A percentile compares a stretch with the other conserved stretches of the same genome.
phyloP scores from a whole-genome alignment of 768 basidiomycete genomes.

The Termitomyces sp. region DNA sequence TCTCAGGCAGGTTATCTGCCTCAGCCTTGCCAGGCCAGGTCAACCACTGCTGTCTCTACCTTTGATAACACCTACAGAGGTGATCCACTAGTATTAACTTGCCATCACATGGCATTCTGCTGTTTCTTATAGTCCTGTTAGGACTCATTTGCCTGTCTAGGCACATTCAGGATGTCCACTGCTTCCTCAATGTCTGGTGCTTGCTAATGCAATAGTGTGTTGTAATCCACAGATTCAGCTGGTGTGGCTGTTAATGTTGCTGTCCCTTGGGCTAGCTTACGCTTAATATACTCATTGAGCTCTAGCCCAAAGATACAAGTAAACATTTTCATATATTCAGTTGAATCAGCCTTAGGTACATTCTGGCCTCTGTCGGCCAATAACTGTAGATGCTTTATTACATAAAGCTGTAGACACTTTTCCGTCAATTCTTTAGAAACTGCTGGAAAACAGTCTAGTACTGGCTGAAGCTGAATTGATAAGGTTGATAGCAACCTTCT shows the following conservation, averaged over 20 bases:
- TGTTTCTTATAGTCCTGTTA: not conserved
- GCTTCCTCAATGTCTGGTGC: not conserved
- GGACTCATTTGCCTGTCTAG: too few species aligned
- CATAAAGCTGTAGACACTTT: too few species aligned
- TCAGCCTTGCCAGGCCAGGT: not conserved
- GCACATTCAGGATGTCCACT: not conserved
- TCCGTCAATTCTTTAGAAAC: not conserved
- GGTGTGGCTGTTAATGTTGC: not conserved
- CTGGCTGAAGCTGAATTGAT: not conserved
- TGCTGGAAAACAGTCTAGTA: not conserved
- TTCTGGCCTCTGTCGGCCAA: too few species aligned
- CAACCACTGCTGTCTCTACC: not conserved
- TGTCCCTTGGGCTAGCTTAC: not conserved
- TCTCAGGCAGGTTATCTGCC: too few species aligned
- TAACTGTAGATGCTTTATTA: not conserved
- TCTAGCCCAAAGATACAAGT: too few species aligned
- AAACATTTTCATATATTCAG: too few species aligned
- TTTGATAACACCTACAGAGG: not conserved
- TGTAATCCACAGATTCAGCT: not conserved
- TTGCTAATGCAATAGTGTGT: not conserved
- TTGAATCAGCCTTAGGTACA: too few species aligned
- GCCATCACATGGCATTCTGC: not conserved
- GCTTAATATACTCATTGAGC: not conserved
- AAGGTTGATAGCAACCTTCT: not conserved
- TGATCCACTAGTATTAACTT: not conserved